These are phyloP conservation scores for Geotrichum reessii DNA, from an alignment of 1,139 yeast species.

Conservation along the genomic window DNA sequence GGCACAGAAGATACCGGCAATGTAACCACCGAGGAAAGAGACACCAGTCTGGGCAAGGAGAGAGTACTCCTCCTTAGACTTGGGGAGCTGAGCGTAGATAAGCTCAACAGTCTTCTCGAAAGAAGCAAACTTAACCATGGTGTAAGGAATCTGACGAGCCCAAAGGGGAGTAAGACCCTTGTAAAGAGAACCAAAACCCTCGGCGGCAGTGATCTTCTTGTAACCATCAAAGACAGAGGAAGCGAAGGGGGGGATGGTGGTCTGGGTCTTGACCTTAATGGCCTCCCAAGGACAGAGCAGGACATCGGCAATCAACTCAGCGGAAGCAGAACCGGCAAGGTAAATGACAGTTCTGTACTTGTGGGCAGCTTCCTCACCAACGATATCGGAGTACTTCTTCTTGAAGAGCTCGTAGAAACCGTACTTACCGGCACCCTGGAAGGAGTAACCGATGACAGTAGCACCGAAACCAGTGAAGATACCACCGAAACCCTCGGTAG, in stretches of 20 bases:
- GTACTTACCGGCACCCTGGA: conserved; percentile 95
- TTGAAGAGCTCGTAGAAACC: conserved; percentile 91
- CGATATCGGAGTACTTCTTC: conserved; percentile 60
- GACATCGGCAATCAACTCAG: conserved; percentile 86
- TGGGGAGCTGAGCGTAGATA: conserved; percentile 55
- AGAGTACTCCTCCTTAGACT: conserved; percentile 50
- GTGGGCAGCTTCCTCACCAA: conserved; percentile 59
- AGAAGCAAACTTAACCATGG: conserved; percentile 92
- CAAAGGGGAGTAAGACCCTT: conserved; percentile 86
- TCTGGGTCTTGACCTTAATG: conserved; percentile 86
- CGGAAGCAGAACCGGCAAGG: conserved; percentile 82
- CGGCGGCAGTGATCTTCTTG: conserved; percentile 56
- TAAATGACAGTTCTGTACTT: conserved; percentile 68
- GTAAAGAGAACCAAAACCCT: conserved; percentile 66
- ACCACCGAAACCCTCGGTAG: conserved; percentile 65
- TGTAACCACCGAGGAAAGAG: conserved; percentile 87
- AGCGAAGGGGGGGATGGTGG: conserved; percentile 81
- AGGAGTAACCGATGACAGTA: conserved; percentile 81
- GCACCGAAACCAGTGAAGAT: conserved; percentile 86
- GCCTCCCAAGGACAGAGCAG: conserved; percentile 91
- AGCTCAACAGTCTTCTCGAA: conserved; percentile 82
- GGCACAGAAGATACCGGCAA: conserved; percentile 95
- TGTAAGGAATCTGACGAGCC: conserved; percentile 93
- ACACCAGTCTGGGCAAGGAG: conserved; percentile 80
- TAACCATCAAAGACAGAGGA: conserved; percentile 58